Evolutionary conservation across 768 basidiomycete genomes (phyloP), one percentile per base, ranked within the genome.

Genomic region (Asterophora parasitica): DNA sequence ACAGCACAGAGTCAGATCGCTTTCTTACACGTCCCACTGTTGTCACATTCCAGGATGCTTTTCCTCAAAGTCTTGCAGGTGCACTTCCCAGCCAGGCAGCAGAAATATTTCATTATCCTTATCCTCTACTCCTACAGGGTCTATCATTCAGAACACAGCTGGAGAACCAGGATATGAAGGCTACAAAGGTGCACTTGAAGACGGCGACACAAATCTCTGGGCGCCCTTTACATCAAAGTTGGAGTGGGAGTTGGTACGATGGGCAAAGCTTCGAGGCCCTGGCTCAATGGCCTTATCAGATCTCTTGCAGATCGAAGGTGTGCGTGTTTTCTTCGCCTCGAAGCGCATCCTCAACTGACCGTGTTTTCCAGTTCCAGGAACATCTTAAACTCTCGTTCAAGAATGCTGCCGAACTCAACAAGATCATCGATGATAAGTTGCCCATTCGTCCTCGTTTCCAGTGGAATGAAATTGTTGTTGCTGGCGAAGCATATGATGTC

Each of bases 211-310:
- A 2, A 62, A 61, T 48, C 41, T 28, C 0, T 65, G 48, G 45
- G 62, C 66, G 11, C 72, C 66, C 0, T 74, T 74, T 52, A 7
- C 11, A 0, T 67, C 66, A 0, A 33, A 63, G 28, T 31, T 69
- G 1, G 69, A 73, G 32, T 75, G 68, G 70, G 67, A 69, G 46
- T 16, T 73, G 20, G 71, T 66, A 2, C 40, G 50, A n/a, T 73
- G 73, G 72, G 70, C 67, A 1, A 74, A 73, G 49, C 48, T 67
- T 0, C 54, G 59, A 0, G 68, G 68, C 0, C 54, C 64, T 0
- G 58, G 68, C 4, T 68, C 72, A 0, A 69, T 67, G 0, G 71
- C 71, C 2, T 55, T 74, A 13, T 51, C 64, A 0, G 70, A 75
- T 0, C 47, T 76, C 0, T 52, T 75, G 5, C 48, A 38, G 1